Evolutionary conservation across 768 basidiomycete genomes (phyloP), one percentile per base, ranked within the genome.

Genomic region (Tylopilus felleus): DNA sequence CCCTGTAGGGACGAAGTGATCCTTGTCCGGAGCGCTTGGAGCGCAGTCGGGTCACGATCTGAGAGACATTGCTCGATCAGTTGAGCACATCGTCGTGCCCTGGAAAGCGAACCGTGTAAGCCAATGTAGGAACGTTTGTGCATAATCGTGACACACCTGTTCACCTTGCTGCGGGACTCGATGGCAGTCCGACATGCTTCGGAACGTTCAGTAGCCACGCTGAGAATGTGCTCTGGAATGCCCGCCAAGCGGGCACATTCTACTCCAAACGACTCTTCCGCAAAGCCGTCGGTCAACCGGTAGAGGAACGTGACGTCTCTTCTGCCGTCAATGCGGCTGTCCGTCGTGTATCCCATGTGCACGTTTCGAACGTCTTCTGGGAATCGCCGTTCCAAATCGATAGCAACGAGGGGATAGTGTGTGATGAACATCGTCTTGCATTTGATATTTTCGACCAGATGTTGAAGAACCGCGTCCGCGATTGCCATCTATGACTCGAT

Each of bases 371-470:
- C 73, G 14, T 83, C 77, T 14, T 65, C 56, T 1, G 86, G 83
- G 65, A 80, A 87, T 53, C 76, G 77, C 27, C 74, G 76, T 60
- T 82, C 81, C 23, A 92, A 65, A 41, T 83, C 83, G 5, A 76
- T 71, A n/a, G 91, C 91, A 13, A 96, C 81, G 33, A 86, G 74
- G 4, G 94, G 93, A 64, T 97, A 98, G 67, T 98, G 95, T 0
- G 96, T 98, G 63, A 98, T 96, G 70, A 98, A 98, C 33, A 98
- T 71, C 1, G 88, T 90, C 68, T 85, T 87, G 71, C 83, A 85
- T 57, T 77, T 77, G 25, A 76, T 79, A 1, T 65, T 67, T 56
- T 79, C 70, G 16, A 86, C 76, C 8, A 95, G 76, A 50, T 92
- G 80, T 53, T 89, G 79, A 36, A 96, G 74, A 0, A 90, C 88